A percentile compares a stretch with the other conserved stretches of the same genome.
phyloP scores from a whole-genome alignment of 805 yeast species.

The Nakazawaea molendinolei region DNA sequence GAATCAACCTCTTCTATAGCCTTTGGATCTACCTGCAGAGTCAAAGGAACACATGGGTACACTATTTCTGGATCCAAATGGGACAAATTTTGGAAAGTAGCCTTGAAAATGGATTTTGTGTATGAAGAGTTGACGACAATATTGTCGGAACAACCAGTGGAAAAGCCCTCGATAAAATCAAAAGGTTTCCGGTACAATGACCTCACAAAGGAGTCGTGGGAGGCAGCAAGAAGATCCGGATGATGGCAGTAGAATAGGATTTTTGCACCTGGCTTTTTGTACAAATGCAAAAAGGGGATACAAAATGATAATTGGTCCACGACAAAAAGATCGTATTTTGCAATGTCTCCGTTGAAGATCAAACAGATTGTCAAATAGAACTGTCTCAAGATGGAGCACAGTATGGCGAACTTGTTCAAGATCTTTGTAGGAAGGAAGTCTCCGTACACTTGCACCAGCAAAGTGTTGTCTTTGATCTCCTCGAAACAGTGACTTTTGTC shows the following conservation, averaged over 20 bases:
- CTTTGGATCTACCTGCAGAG: constrained; percentile 15
- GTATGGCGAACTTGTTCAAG: constrained; percentile 61
- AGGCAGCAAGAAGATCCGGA: constrained; percentile 80
- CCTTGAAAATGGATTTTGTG: constrained; percentile 62
- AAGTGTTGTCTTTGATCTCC: constrained; percentile 56
- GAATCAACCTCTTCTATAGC: constrained; percentile 27
- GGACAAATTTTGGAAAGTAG: constrained; percentile 46
- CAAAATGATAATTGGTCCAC: constrained; percentile 88
- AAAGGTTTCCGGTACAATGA: constrained; percentile 72
- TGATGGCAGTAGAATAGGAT: constrained; percentile 91
- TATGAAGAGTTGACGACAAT: constrained; percentile 86
- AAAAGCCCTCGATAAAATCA: constrained; percentile 75
- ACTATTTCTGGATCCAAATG: constrained; percentile 46
- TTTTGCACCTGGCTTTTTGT: constrained; percentile 33
- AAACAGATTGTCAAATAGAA: constrained; percentile 47
- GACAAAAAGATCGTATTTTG: constrained; percentile 60
- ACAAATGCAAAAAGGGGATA: constrained; percentile 59
- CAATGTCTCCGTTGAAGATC: constrained; percentile 41
- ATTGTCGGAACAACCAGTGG: constrained; percentile 69
- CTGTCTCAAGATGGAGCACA: constrained; percentile 83
- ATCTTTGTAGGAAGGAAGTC: constrained; percentile 75
- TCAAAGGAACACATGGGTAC: constrained; percentile 72
- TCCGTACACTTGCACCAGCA: constrained; percentile 71
- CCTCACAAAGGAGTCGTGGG: constrained; percentile 47
- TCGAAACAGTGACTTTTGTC: constrained; percentile 86